Percentiles rank a stretch among this genome's conserved stretches.
Conservation (phyloP, 2,329 filamentous ascomycete genomes). For the Cladosporium sp. region DNA sequence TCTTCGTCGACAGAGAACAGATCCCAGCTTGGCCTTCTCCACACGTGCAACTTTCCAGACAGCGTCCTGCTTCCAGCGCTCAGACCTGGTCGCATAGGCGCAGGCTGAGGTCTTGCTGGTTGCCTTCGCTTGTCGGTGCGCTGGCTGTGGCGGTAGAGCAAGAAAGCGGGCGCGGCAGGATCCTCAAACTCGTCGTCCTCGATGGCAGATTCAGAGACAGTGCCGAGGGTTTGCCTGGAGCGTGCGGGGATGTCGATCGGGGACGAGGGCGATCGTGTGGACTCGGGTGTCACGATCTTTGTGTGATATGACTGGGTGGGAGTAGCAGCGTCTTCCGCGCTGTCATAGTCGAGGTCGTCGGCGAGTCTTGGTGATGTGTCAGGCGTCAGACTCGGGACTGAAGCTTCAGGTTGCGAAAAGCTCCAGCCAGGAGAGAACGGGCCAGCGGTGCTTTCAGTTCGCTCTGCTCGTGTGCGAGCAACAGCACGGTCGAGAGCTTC, state of each 20-base stretch:
- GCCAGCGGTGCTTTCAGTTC: neutral
- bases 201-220: constrained; percentile 21
- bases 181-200: constrained; percentile 28
- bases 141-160: constrained; percentile 28
- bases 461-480: constrained; percentile 12
- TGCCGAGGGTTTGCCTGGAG: neutral
- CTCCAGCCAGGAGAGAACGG: neutral
- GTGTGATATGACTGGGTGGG: constrained; percentile 6
- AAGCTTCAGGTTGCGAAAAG: constrained; percentile 15
- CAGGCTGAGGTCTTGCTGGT: neutral
- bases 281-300: constrained; percentile 2
- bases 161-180: constrained; percentile 29
- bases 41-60: constrained; percentile 36
- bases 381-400: constrained; percentile 36
- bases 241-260: constrained; percentile 11
- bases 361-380: constrained; percentile 36
- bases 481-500: constrained; percentile 32
- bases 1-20: constrained; percentile 34
- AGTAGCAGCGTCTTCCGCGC: constrained; percentile 4
- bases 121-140: constrained; percentile 10
- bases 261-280: neutral
- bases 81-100: constrained; percentile 32
- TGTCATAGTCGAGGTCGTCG: constrained; percentile 34
- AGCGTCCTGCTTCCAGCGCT: constrained; percentile 32
- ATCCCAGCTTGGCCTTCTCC: constrained; percentile 34